Base-by-base conservation (phyloP, 225 moss, liverwort and hornwort species). In the Polytrichum commune region DNA sequence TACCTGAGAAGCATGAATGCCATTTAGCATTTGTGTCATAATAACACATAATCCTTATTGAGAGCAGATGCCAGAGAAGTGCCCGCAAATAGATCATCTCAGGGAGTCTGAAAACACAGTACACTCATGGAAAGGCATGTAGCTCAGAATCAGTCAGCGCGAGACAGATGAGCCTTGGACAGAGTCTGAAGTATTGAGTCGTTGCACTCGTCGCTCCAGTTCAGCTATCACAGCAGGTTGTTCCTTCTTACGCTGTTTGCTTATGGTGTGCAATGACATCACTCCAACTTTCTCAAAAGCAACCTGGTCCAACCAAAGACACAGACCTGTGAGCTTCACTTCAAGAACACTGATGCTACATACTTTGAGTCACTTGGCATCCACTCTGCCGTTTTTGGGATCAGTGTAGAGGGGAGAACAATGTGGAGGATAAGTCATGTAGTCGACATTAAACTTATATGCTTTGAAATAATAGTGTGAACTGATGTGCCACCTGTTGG, bases 201-300 rank as follows among this genome's bases (percentile, higher is more conserved):
- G 89, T 67, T 91, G 91, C 20, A 86, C 82, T 76, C 91, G 86
- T 62, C 96, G 91, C 85, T 98, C 92, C 64, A 98, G 84, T 73
- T 98, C 97, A 8, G 94, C 97, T 73, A 98, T 92, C 53, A 98
- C 74, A 61, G 89, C 92, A 23, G 91, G 92, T 74, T 94, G 88
- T 82, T 98, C 94, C 78, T 92, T 98, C 82, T 90, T 90, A 60
- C 94, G 94, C 75, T 98, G 97, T 78, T 98, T 94, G 81, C 83
- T 83, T 69, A 98, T 94, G 54, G 85, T 82, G 69, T 90, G 93
- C 70, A 92, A 76, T 65, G 94, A 98, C 84, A 98, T 83, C 72
- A 79, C 82, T 81, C 94, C 94, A 20, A 98, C 91, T 78, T 94
- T 94, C 28, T 98, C 97, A 68, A 94, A 98, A 63, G 97, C 94